Base-by-base conservation (phyloP, 495 filamentous ascomycete species). In the Viridothelium virens region DNA sequence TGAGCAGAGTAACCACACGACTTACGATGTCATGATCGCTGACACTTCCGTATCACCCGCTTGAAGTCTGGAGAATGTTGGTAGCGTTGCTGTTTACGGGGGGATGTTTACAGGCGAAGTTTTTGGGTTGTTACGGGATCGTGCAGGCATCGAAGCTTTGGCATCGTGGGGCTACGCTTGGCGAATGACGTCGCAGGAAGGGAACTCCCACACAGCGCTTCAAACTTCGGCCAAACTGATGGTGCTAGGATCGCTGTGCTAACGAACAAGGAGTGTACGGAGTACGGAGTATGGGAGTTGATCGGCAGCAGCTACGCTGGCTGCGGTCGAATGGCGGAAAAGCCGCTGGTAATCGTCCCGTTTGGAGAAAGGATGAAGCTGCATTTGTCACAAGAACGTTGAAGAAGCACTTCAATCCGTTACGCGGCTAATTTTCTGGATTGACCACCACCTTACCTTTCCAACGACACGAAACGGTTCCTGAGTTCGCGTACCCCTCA, bases 381-480 rank as follows among this genome's bases (percentile, higher is more conserved):
- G 31, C 31, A 18, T 59, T 33, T 59, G 53, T 59, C 31, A 36
- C 53, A 59, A 4, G 25, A 59, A 5, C 41, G 25, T 25, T 44
- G 41, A 44, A 44, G 41, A 44, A 14, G 41, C 41, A 44, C 9
- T 41, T 47, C 37, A 10, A 47, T n/a, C 34, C 37, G 61, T 63
- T 47, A 41, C 61, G 61, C 61, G 34, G 61, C 34, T 37, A 7
- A 25, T 18, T 41, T 37, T 63, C 31, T 59, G 31, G 53, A 63
- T 63, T 10, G 41, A 3, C 33, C 61, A 9, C 41, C 12, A 39
- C 5, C n/a, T 11, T 41, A 4, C 61, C 3, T 63, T n/a, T 63
- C 37, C 11, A 3, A 25, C n/a, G 11, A 63, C 11, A 63, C 61
- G 41, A 63, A 63, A 63, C 61, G 5, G 61, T 63, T n/a, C 37